phyloP scores from a whole-genome alignment of 306 rosid species.

The Dryas alaskensis region DNA sequence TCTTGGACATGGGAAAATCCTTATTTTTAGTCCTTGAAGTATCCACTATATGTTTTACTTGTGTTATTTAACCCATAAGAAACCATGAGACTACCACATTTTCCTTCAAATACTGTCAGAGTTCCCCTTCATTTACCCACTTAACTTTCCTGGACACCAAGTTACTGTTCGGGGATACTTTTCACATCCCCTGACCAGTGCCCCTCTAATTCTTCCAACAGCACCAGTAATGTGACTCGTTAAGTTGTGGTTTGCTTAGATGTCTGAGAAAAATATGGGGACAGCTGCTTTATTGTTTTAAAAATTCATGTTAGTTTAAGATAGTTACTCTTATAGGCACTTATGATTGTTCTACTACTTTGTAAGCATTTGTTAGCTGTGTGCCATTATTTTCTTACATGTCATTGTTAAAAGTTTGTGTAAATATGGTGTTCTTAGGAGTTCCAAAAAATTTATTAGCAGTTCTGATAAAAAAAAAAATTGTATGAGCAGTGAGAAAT shows the following conservation, averaged over 20 bases:
- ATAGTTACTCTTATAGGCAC: not conserved
- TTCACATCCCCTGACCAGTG: not conserved
- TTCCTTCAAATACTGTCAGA: not conserved
- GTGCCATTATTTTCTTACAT: not conserved
- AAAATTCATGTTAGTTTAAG: not conserved
- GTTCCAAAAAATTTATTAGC: not conserved
- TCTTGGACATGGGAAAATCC: conserved; percentile 14
- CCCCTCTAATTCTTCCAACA: not conserved
- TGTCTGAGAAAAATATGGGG: not conserved
- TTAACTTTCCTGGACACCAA: not conserved
- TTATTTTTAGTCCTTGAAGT: conserved; percentile 10
- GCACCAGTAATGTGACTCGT: too few relatives aligned
- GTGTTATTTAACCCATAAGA: not conserved
- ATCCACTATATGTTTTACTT: conserved; percentile 12
- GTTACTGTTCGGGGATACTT: not conserved
- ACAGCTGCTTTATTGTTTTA: not conserved
- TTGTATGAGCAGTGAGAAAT: not conserved
- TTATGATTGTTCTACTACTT: not conserved
- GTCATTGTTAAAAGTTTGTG: not conserved
- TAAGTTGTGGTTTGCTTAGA: not conserved
- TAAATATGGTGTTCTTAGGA: not conserved
- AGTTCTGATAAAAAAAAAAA: not conserved
- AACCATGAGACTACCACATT: not conserved
- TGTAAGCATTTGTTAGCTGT: not conserved
- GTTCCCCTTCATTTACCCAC: not conserved